These are phyloP conservation scores for Venustampulla echinocandica DNA, from an alignment of 495 filamentous ascomycete genomes.

Conservation along the genomic window DNA sequence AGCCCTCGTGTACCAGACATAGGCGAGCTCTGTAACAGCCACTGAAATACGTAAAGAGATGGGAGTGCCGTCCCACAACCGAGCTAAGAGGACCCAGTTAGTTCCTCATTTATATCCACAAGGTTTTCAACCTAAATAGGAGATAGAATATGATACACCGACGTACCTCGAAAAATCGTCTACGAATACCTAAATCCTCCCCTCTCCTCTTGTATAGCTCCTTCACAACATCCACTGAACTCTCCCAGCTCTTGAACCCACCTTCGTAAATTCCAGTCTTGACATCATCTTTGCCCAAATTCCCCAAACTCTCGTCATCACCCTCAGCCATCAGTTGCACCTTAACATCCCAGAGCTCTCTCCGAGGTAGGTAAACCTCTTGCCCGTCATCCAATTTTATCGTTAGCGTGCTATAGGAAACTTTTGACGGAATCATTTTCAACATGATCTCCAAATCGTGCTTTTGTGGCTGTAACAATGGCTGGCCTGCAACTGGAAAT, in stretches of 20 bases:
- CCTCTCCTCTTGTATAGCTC: slow-evolving; percentile 37
- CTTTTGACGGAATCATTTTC: slow-evolving; percentile 62
- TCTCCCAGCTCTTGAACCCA: slow-evolving; percentile 99
- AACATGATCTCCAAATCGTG: slow-evolving; percentile 47
- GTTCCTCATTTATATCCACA: not conserved
- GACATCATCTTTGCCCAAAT: slow-evolving; percentile 74
- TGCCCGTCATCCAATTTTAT: slow-evolving; percentile 43
- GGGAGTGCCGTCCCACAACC: slow-evolving; percentile 89
- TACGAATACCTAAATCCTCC: slow-evolving; percentile 12
- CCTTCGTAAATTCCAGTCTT: slow-evolving; percentile 90
- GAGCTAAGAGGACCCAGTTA: slow-evolving; percentile 45
- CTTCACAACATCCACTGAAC: slow-evolving; percentile 76
- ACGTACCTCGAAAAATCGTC: slow-evolving; percentile 68
- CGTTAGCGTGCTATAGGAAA: slow-evolving; percentile 59
- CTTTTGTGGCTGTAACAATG: slow-evolving; percentile 36
- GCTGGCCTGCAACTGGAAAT: slow-evolving; percentile 40
- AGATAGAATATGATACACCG: slow-evolving; percentile 2
- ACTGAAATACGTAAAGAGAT: slow-evolving; percentile 70
- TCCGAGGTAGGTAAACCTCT: slow-evolving; percentile 57
- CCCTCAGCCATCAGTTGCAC: slow-evolving; percentile 92
- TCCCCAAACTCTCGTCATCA: slow-evolving; percentile 35
- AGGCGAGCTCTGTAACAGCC: slow-evolving; percentile 8
- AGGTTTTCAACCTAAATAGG: not conserved
- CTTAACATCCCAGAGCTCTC: slow-evolving; percentile 88
- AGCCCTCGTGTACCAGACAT: slow-evolving; percentile 24